Evolutionary conservation across 305 asterid genomes (phyloP), one percentile per base, ranked within the genome.

Genomic region (Rubia occidens): DNA sequence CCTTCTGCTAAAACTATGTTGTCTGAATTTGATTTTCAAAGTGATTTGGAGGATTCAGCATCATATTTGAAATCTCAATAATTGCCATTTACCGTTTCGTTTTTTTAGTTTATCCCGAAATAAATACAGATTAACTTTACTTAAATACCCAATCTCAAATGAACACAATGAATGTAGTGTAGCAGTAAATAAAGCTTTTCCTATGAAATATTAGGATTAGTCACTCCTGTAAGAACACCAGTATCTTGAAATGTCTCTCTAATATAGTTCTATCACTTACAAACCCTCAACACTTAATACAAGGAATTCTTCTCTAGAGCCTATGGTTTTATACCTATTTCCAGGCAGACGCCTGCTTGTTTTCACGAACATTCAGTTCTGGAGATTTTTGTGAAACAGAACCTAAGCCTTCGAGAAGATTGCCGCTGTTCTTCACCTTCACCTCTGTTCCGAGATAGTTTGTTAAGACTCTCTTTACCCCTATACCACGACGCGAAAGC

Each of bases 381-480:
- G 65, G 39, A 53, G 71, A 77, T 76, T 85, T 85, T 71, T 66
- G 86, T 5, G 90, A 83, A 75, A 80, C 68, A 13, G 93, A 82
- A 75, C 88, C 87, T 14, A 74, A 44, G 17, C 88, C 85, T 65
- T 84, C 95, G 13, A 77, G 73, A 47, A 69, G 74, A 69, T 67
- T 70, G 56, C 85, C 82, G 51, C 78, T 68, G 66, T 65, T 79
- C 81, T 78, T 86, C 37, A 70, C 79, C 80, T 83, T 88, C 24
- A 81, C 77, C 65, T 88, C 93, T 13, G 89, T 82, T 47, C 83
- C 85, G 5, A 94, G 92, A 76, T 89, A 90, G 78, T 85, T 88
- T 1, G 87, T 82, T 70, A 93, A 82, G 11, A 77, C 95, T 69
- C 89, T 79, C 74, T 85, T 91, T 0, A 88, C 96, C 58, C 95